Conservation (phyloP, 2,329 filamentous ascomycete genomes). For the Verticillium longisporum region DNA sequence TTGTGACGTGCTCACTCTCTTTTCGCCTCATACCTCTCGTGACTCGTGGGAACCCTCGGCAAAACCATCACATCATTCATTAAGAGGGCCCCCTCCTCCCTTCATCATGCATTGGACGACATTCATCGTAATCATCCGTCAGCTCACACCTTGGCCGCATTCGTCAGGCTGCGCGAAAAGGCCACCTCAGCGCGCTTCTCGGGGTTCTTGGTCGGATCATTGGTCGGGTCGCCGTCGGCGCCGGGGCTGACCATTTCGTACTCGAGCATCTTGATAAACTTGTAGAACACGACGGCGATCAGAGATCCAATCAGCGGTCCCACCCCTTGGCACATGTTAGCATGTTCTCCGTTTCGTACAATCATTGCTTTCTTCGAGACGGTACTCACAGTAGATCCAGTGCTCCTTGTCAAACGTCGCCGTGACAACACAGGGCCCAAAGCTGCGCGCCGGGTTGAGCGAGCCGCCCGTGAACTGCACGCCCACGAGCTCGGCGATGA, state of each 20-base stretch:
- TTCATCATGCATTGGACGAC: conserved; percentile 2
- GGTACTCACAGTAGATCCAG: conserved; percentile 37
- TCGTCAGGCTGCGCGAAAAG: conserved; percentile 6
- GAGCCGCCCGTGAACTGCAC: conserved; percentile 42
- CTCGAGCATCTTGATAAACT: conserved; percentile 32
- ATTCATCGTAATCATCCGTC: not conserved
- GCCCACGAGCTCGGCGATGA: conserved; percentile 37
- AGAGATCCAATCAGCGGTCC: conserved; percentile 25
- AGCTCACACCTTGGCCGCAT: not conserved
- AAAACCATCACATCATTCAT: too few relatives aligned
- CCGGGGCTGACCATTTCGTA: conserved; percentile 40
- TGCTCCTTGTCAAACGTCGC: conserved; percentile 32
- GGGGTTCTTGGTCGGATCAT: conserved; percentile 36
- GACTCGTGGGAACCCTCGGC: too few relatives aligned
- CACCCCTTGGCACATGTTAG: conserved; percentile 16
- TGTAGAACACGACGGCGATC: conserved; percentile 28
- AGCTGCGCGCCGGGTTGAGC: conserved; percentile 38
- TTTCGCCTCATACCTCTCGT: too few relatives aligned
- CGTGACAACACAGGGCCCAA: conserved; percentile 38
- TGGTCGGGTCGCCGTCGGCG: conserved; percentile 34
- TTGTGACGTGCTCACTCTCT: too few relatives aligned
- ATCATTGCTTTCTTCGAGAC: conserved; percentile 5
- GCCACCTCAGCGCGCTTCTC: conserved; percentile 25
- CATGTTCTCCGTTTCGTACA: not conserved
- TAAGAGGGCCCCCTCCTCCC: not conserved